Conservation (phyloP, 73 alveolate species). For the Urostyla sp. region DNA sequence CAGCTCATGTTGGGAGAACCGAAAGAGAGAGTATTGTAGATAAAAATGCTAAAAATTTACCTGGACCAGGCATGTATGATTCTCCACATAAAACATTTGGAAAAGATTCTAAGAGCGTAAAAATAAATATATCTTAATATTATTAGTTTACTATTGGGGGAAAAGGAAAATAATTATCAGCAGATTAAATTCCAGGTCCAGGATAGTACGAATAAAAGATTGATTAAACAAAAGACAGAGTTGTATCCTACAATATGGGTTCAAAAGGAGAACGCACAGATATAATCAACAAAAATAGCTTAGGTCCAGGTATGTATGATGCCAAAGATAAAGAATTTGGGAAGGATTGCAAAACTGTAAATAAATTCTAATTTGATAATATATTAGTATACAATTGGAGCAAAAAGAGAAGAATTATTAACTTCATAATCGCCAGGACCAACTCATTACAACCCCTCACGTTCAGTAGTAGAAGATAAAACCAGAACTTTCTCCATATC, state of each 20-base stretch:
- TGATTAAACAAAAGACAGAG: too few relatives aligned
- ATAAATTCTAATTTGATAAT: too few relatives aligned
- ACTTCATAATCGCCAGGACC: slow-evolving; percentile 39
- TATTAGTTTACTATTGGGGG: neutral
- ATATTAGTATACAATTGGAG: slow-evolving; percentile 47
- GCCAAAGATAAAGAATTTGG: neutral
- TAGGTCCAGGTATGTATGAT: neutral
- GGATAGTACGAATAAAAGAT: neutral
- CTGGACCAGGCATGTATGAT: slow-evolving; percentile 27
- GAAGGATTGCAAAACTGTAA: neutral
- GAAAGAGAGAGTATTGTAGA: slow-evolving; percentile 1
- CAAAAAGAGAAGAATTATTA: slow-evolving; percentile 12
- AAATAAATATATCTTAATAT: neutral
- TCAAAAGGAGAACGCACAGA: too few relatives aligned
- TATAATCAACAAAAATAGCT: too few relatives aligned
- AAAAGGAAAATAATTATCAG: neutral
- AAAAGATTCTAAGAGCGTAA: neutral
- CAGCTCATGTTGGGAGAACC: neutral
- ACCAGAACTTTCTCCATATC: slow-evolving; percentile 3
- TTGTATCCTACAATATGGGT: too few relatives aligned
- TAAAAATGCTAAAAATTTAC: slow-evolving; percentile 13
- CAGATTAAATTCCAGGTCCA: slow-evolving; percentile 21
- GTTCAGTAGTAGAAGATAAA: neutral
- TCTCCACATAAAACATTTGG: slow-evolving; percentile 8
- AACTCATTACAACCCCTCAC: neutral